Evolutionary conservation across 163 green algal species (phyloP), one percentile per base, ranked within the genome.

Genomic region (Scenedesmus sp.): DNA sequence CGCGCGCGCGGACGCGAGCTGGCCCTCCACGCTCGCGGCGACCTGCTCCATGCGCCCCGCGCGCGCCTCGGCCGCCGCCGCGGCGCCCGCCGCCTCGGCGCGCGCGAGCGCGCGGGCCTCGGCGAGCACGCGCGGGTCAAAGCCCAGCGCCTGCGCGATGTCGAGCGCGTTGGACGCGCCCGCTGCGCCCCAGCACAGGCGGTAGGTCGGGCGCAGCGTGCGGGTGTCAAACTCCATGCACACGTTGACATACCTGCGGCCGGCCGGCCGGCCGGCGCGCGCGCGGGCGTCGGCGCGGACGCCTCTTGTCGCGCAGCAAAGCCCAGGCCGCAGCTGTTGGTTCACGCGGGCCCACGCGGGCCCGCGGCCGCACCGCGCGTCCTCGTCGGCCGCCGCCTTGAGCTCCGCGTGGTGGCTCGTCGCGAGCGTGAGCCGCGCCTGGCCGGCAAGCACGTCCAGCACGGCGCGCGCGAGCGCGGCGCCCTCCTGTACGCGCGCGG

Each of bases 201-300:
- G 64, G 87, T 98, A 98, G 4, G 94, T 98, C 20, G 95, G 95
- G 29, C 72, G 77, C 70, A 98, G 86, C 2, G 81, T 95, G 28
- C 66, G 71, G 24, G 89, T 70, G 76, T 98, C 91, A 75, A 98
- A 98, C 53, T 93, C 93, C 67, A 98, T 93, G 36, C 80, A 87
- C 10, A 92, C 93, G 73, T 97, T 96, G 24, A 88, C 63, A 48
- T 91, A 94, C 22, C 77, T 74, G 39, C 9, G 70, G 4, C n/a
- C n/a, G n/a, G n/a, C n/a, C n/a, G n/a, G n/a, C n/a, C n/a, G n/a
- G n/a, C n/a, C n/a, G n/a, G n/a, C n/a, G n/a, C n/a, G n/a, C n/a
- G n/a, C n/a, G n/a, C n/a, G n/a, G n/a, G n/a, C n/a, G n/a, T n/a
- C n/a, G n/a, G n/a, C n/a, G n/a, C n/a, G n/a, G n/a, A n/a, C n/a